phyloP scores from a whole-genome alignment of 1,284 basidiomycete genomes.

The Singerocomus rubriflavus region DNA sequence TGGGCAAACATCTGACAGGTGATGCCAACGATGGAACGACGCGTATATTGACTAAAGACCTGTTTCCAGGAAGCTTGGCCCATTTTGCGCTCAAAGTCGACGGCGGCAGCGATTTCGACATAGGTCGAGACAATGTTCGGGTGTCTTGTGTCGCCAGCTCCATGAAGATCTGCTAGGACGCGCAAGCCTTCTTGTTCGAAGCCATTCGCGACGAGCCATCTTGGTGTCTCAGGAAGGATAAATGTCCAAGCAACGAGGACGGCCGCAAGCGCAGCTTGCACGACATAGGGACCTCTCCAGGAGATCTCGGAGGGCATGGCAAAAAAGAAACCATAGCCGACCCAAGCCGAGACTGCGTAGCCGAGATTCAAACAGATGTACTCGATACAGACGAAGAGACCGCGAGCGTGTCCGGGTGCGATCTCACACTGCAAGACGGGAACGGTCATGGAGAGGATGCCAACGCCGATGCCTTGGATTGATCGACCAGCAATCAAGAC shows the following conservation, averaged over 20 bases:
- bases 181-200: conserved; percentile 44
- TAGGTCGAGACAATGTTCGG: conserved; percentile 39
- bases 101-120: conserved; percentile 40
- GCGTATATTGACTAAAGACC: conserved; percentile 46
- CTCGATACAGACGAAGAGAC: conserved; percentile 51
- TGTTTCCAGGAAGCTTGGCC: conserved; percentile 44
- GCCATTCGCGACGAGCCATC: conserved; percentile 52
- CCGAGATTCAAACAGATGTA: conserved; percentile 51
- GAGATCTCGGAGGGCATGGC: conserved; percentile 47
- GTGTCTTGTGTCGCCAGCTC: conserved; percentile 40
- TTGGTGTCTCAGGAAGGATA: conserved; percentile 52
- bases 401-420: conserved; percentile 49
- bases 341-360: conserved; percentile 50
- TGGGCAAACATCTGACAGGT: conserved; percentile 56
- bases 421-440: conserved; percentile 54
- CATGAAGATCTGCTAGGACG: conserved; percentile 49
- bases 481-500: conserved; percentile 45
- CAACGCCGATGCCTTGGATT: conserved; percentile 47
- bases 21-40: conserved; percentile 45
- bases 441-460: conserved; percentile 53
- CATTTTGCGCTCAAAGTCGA: conserved; percentile 41
- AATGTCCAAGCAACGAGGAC: conserved; percentile 46
- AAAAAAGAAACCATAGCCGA: conserved; percentile 52
- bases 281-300: conserved; percentile 53
- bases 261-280: conserved; percentile 45